Evolutionary conservation across 371 early-diverging fungal species (phyloP), one percentile per base, ranked within the genome.

Genomic region (Parasitella parasitica): DNA sequence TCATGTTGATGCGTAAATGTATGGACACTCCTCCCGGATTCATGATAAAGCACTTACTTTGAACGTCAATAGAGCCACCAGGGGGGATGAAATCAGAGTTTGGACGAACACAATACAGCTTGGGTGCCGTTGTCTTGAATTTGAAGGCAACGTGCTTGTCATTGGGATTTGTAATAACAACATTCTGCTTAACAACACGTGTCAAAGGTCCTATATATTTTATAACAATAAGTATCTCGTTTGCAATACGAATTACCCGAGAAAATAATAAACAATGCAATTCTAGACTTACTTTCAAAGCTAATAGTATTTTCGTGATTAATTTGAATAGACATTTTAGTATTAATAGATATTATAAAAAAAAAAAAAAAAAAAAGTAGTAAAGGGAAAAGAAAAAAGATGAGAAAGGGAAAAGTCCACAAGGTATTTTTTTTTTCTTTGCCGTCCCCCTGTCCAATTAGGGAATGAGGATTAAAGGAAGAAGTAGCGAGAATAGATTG

Each of bases 101-200:
- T 28, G 96, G 96, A 32, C 93, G 87, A 36, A 96, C 92, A 67
- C 91, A 92, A 71, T 94, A 97, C 57, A 91, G 85, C 74, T 92
- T 92, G 18, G 97, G 97, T 2, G 94, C 93, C 0, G 97, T 96
- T 3, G 97, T 96, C 67, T 95, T 94, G 64, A 96, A 88, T 72
- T 96, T 95, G 80, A 92, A 96, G 37, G 89, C 88, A 35, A 89
- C 68, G 6, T 86, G 74, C 24, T 78, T 70, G 52, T 77, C 73
- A 61, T 78, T 74, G 26, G 77, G 69, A 76, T 94, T 94, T 4
- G 59, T 67, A 51, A 94, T 75, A 1, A 54, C 49, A 41, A 93
- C 67, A 15, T 64, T 64, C 59, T 75, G 76, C 49, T 82, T 81
- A 28, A 83, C 80, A 54, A 84, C 78, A 24, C 72, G 62, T 60